Evolutionary conservation across 2,329 filamentous ascomycete species (phyloP), one percentile per base, ranked within the genome.

Genomic region (Fusarium pseudonygamai): DNA sequence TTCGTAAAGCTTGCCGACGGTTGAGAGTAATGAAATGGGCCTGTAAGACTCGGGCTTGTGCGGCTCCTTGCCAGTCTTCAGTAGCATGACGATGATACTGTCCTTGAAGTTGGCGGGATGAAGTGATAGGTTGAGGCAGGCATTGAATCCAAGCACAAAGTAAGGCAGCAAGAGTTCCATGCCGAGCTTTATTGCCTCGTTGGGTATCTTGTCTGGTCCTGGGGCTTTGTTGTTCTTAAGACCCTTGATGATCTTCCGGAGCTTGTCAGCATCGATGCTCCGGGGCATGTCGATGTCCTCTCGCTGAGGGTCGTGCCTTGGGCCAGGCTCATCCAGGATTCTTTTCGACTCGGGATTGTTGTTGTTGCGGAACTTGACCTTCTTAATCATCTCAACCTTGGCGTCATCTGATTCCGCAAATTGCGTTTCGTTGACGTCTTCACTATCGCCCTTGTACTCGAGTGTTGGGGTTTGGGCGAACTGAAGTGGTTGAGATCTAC

Each of bases 1-100:
- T 43, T 69, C 58, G 9, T 62, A 47, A 10, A 71, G 28, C 60
- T 71, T 71, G 16, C 66, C 61, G 5, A 69, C 18, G 39, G 37
- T 32, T 3, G 61, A 58, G 16, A 71, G 26, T 20, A 71, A 46
- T 5, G 61, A 47, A n/a, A 71, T 67, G 11, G 69, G 61, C 20
- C 69, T 53, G 15, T 53, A 71, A 24, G 45, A 60, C 20, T 67
- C 59, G 18, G 66, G 57, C 15, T 22, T 5, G 2, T 61, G 8
- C 3, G 39, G n/a, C 6, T 39, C 7, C 37, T 60, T 69, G 6
- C 46, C 57, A 5, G 26, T 13, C 30, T 71, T 69, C 6, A 40
- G 52, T 7, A 45, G 10, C 66, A 69, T 50, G 43, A 66, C 32
- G 18, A 68, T 50, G n/a, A 37, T 64, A 7, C 55, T 43, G 9